Base-by-base conservation (phyloP, 257 asterid species). In the Galeopsis tetrahit region DNA sequence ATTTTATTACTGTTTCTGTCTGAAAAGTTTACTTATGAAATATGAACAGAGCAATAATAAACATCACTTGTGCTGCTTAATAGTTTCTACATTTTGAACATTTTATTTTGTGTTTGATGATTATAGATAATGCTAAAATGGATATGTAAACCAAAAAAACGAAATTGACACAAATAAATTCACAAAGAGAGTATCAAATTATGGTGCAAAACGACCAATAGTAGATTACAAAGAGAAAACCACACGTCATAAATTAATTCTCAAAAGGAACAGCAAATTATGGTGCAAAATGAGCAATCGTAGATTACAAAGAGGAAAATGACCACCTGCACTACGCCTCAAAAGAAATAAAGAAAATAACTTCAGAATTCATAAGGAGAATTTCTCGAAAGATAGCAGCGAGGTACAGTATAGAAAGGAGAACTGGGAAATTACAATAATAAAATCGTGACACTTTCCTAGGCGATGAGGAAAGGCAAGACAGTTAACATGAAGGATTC, bases 401-500 rank as follows among this genome's bases (percentile, higher is more conserved):
- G 49, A 58, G 36, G 3, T 9, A 63, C 21, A 48, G 68, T 68
- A 17, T 10, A 36, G 13, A 28, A 73, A 35, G 32, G 58, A 13
- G 43, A 38, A 15, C 36, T 2, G 21, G 39, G 51, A 38, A 63
- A 56, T 70, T 51, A 48, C 73, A 63, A 17, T 51, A 7, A 48
- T 40, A 14, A 31, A 56, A 4, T 48, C 33, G 73, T 40, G 69
- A 39, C 33, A 46, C 52, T 53, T 9, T 34, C 59, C 79, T 88
- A 90, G 1, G 98, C 98, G 49, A 93, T 76, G 78, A 93, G 85
- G 80, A 93, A 90, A 72, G 98, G 98, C 81, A 93, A 51, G 39
- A 93, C 87, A 0, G 98, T 90, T 33, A 90, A 46, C 98, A 93
- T 90, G 91, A 93, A 93, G 70, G 95, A 13, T 63, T 93, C 98